These are phyloP conservation scores for Gypsophila paniculata DNA, from an alignment of 179 eudicot species.

Conservation along the genomic window DNA sequence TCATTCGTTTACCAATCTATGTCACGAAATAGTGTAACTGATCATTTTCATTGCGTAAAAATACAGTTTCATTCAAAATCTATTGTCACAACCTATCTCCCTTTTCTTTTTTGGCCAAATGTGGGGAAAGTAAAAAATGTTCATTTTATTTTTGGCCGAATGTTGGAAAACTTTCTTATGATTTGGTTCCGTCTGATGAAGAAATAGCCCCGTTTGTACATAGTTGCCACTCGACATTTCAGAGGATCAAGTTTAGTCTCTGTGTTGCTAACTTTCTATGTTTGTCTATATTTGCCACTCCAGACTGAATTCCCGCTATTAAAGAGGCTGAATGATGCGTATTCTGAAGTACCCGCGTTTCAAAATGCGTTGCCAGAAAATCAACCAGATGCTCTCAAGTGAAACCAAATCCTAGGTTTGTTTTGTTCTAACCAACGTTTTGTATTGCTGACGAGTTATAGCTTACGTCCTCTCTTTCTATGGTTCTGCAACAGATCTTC, in stretches of 20 bases:
- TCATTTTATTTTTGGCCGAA: not conserved
- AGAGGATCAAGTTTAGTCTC: not conserved
- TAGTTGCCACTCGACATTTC: not conserved
- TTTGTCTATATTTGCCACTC: slow-evolving; percentile 20
- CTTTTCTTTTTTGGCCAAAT: no score
- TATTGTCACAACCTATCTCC: no score
- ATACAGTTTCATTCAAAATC: no score
- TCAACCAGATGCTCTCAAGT: slow-evolving; percentile 60
- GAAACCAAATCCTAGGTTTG: slow-evolving; percentile 25
- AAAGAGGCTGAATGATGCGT: slow-evolving; percentile 49
- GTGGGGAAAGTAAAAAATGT: not conserved
- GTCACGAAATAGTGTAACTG: no score
- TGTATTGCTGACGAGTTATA: not conserved
- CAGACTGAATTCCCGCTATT: slow-evolving; percentile 63
- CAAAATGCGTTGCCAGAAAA: slow-evolving; percentile 58
- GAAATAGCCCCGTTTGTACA: not conserved
- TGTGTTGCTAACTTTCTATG: not conserved
- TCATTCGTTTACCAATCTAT: no score
- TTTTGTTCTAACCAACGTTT: slow-evolving; percentile 1
- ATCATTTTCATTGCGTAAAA: no score
- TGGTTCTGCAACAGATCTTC: no score
- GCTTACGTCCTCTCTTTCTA: not conserved
- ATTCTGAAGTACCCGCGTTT: slow-evolving; percentile 51
- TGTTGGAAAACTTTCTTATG: not conserved
- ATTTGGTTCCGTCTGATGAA: not conserved